Evolutionary conservation across 2,329 filamentous ascomycete species (phyloP).

Genomic region (Penicillium paneum): DNA sequence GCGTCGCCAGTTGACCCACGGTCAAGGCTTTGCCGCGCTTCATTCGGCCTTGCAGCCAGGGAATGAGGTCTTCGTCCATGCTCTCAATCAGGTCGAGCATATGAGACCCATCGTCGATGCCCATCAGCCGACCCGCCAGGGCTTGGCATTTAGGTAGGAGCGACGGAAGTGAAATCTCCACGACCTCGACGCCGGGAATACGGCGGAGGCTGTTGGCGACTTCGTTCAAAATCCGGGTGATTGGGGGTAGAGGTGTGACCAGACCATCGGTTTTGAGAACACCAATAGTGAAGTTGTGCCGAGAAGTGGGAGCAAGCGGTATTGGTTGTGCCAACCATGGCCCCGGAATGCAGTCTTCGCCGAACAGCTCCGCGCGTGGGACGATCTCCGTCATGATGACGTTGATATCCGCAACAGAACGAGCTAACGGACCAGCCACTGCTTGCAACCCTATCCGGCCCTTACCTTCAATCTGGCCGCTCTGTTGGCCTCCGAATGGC

Average conservation of each 20-base stretch:
- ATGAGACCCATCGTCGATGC: conserved; percentile 54
- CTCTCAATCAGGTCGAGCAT: conserved; percentile 58
- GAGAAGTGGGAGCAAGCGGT: conserved; percentile 17
- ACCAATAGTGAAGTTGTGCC: conserved; percentile 40
- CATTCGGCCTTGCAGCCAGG: conserved; percentile 56
- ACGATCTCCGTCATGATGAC: conserved; percentile 53
- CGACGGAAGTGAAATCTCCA: conserved; percentile 55
- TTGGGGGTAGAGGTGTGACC: conserved; percentile 39
- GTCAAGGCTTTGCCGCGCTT: conserved; percentile 48
- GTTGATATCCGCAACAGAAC: conserved; percentile 40
- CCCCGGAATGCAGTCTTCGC: conserved; percentile 45
- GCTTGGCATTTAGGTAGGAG: conserved; percentile 55
- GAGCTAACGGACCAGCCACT: conserved; percentile 43
- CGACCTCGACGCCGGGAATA: conserved; percentile 51
- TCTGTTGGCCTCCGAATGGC: conserved; percentile 53
- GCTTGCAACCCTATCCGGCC: conserved; percentile 52
- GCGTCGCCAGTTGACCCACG: conserved; percentile 48
- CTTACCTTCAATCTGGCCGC: conserved; percentile 46
- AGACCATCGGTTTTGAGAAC: conserved; percentile 42
- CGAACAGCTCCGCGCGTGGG: conserved; percentile 53
- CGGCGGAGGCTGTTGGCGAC: conserved; percentile 34
- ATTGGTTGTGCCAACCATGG: conserved; percentile 32
- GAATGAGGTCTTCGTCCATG: conserved; percentile 56
- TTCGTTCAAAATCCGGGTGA: conserved; percentile 40
- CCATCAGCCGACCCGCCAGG: conserved; percentile 58